Percentiles rank a stretch among this genome's conserved stretches.
Conservation (phyloP, 768 basidiomycete species). For the Lactarius sanguifluus region DNA sequence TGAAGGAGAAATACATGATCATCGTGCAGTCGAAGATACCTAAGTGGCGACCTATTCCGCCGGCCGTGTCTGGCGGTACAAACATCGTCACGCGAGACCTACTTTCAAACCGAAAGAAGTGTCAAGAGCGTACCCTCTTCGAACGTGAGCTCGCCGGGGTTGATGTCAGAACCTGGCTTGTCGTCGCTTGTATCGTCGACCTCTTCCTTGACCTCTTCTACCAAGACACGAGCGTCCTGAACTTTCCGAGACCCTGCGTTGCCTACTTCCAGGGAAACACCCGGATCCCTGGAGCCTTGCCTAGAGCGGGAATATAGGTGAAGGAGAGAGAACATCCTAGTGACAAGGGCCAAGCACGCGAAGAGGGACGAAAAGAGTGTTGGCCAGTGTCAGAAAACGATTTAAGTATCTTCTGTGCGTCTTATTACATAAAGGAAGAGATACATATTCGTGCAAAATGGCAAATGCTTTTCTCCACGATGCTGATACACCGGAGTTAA, state of each 20-base stretch:
- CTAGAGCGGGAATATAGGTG: not conserved
- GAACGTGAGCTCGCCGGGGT: constrained; percentile 47
- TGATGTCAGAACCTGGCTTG: constrained; percentile 28
- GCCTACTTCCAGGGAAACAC: not conserved
- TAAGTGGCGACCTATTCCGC: constrained; percentile 58
- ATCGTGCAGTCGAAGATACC: constrained; percentile 58
- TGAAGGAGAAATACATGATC: constrained; percentile 40
- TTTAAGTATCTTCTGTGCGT: not conserved
- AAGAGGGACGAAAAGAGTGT: not conserved
- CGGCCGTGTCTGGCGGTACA: constrained; percentile 43
- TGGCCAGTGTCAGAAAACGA: not conserved
- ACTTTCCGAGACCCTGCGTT: not conserved
- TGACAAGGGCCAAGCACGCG: not conserved
- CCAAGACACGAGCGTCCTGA: not conserved
- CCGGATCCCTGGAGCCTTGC: not conserved
- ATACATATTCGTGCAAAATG: too few relatives aligned
- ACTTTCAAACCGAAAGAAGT: not conserved
- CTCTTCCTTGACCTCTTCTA: not conserved
- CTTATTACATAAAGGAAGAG: too few relatives aligned
- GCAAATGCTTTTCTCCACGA: too few relatives aligned
- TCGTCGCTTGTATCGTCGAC: not conserved
- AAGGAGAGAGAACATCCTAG: not conserved
- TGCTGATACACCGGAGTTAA: not conserved
- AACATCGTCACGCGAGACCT: not conserved
- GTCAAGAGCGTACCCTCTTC: constrained; percentile 45